phyloP scores from a whole-genome alignment of 768 basidiomycete genomes.

The Leccinellum rugosiceps region DNA sequence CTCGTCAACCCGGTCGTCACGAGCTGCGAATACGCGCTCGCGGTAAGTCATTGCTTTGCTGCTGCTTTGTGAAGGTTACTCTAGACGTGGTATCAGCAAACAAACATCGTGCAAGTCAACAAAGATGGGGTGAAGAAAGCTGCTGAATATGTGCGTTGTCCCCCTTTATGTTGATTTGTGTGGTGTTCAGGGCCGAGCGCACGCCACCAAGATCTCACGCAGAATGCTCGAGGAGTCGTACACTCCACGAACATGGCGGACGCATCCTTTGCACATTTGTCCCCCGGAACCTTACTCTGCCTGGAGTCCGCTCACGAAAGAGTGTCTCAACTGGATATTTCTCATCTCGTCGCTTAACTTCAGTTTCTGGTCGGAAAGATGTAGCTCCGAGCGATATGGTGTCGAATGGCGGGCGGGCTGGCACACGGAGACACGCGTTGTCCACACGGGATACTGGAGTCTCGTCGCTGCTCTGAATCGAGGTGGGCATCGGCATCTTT shows the following conservation, averaged over 20 bases:
- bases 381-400: slow-evolving; percentile 59
- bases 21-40: slow-evolving; percentile 54
- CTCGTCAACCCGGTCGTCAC: slow-evolving; percentile 56
- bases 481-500: slow-evolving; percentile 42
- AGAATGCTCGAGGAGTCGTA: slow-evolving; percentile 63
- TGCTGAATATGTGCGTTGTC: slow-evolving; percentile 57
- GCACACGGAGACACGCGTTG: slow-evolving; percentile 44
- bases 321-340: slow-evolving; percentile 82
- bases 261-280: slow-evolving; percentile 61
- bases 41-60: slow-evolving; percentile 36
- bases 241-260: slow-evolving; percentile 78
- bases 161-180: slow-evolving; percentile 1
- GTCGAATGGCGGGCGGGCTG: slow-evolving; percentile 76
- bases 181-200: slow-evolving; percentile 2
- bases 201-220: slow-evolving; percentile 49
- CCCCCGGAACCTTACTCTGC: slow-evolving; percentile 63
- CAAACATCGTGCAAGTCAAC: slow-evolving; percentile 57
- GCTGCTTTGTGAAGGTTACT: not conserved
- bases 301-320: slow-evolving; percentile 50
- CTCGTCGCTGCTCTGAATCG: slow-evolving; percentile 79
- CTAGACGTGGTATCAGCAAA: slow-evolving; percentile 41
- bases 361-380: slow-evolving; percentile 81
- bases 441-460: slow-evolving; percentile 86
- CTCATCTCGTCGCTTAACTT: slow-evolving; percentile 84
- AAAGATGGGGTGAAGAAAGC: slow-evolving; percentile 59